Evolutionary conservation across 495 filamentous ascomycete genomes (phyloP).

Genomic region (Neurospora sp.): DNA sequence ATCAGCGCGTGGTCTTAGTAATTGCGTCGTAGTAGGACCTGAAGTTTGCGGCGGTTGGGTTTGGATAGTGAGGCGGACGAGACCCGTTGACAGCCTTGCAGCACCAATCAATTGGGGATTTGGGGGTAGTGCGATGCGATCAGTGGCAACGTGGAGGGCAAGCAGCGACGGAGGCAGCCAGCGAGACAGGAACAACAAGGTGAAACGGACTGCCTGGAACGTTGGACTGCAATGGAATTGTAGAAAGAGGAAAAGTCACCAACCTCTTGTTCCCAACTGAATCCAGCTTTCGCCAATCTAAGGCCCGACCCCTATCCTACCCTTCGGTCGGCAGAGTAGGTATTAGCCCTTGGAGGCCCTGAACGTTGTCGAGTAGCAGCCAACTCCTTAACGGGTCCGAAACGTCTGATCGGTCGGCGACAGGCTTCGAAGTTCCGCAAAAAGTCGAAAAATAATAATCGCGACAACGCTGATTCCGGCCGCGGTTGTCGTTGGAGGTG

Average conservation of each 20-base stretch:
- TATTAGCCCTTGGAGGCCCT: neutral
- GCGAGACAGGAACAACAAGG: neutral
- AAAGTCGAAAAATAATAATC: slow-evolving; percentile 3
- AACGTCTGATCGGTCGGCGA: neutral
- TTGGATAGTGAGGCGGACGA: neutral
- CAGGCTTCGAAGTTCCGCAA: neutral
- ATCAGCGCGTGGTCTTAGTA: neutral
- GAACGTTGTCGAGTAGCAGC: neutral
- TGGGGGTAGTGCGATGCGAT: neutral
- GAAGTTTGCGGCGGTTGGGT: neutral
- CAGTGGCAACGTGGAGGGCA: neutral
- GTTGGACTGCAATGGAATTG: neutral
- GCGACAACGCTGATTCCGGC: slow-evolving; percentile 8
- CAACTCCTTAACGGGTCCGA: neutral
- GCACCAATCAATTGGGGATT: neutral
- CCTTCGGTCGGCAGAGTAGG: neutral
- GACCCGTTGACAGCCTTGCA: neutral
- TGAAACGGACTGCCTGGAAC: neutral
- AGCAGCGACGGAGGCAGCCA: neutral
- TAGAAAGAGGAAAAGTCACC: neutral
- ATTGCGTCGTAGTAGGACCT: neutral
- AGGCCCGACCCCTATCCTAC: neutral
- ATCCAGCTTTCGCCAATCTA: neutral
- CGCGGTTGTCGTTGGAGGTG: slow-evolving; percentile 10
- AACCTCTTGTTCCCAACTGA: neutral